These are phyloP conservation scores for Plasmodium sp. DNA, from an alignment of 169 alveolate genomes.

Conservation along the genomic window DNA sequence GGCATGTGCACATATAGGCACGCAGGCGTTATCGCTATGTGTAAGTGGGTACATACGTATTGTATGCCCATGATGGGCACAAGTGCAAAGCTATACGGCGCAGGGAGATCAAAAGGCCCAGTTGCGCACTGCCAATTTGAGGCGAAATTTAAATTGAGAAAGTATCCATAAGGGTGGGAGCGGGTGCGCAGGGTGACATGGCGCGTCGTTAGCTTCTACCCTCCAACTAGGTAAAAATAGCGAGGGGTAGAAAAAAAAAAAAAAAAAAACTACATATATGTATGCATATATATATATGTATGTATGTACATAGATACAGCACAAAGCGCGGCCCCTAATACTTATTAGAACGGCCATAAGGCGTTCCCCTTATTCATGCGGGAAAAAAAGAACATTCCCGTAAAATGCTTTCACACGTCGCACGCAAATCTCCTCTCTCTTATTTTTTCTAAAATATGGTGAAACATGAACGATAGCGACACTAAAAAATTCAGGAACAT, in stretches of 20 bases:
- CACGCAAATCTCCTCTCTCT: neutral
- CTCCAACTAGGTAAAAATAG: neutral
- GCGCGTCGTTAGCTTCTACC: neutral
- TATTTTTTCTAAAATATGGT: slow-evolving; percentile 30
- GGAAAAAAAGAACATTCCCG: neutral
- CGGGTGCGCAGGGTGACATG: neutral
- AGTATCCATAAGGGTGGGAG: neutral
- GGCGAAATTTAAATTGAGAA: neutral
- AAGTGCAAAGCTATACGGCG: neutral
- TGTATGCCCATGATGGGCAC: neutral
- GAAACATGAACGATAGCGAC: slow-evolving; percentile 68
- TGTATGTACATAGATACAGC: neutral
- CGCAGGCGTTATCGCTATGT: neutral
- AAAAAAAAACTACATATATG: neutral
- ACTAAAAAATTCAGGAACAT: slow-evolving; percentile 45
- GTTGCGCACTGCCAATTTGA: neutral
- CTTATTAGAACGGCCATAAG: neutral
- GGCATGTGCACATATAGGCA: neutral
- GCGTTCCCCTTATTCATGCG: neutral
- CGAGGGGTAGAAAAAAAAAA: neutral
- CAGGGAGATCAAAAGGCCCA: neutral
- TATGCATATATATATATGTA: neutral
- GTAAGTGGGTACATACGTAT: neutral
- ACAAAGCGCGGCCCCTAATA: neutral
- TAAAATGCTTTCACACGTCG: slow-evolving; percentile 2